Evolutionary conservation across 176 grass and related monocot genomes (phyloP), one percentile per base, ranked within the genome.

Genomic region (Oryza meridionalis): DNA sequence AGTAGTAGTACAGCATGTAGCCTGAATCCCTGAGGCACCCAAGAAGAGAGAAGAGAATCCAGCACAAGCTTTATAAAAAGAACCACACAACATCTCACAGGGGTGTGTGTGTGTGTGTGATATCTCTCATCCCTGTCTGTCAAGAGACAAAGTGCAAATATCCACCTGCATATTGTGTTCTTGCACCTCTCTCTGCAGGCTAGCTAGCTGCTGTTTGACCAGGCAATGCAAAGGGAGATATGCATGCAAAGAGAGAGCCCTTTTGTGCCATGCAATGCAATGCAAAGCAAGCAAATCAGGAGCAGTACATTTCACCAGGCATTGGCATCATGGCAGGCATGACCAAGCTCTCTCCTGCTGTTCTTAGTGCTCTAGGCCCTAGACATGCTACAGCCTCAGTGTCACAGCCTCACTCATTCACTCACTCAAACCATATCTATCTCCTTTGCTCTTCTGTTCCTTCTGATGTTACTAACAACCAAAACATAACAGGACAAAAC

Each of bases 211-310:
- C 73, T 88, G 66, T 88, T 88, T 91, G 90, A 91, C 78, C 84
- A 82, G 82, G 17, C 53, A 40, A 40, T 40, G 38, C 38, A 58
- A 58, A 90, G 47, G 83, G 59, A 85, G 70, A 43, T 43, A 65
- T 50, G 27, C 9, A 51, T 51, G 16, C 50, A 53, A 4, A 70
- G 43, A 69, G 43, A 69, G 37, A 70, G 46, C 78, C 69, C 86
- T 69, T 91, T 91, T 79, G 69, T 91, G 77, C 90, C 90, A 91
- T 86, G 90, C 90, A 87, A 88, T 82, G 86, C 53, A 16, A 51
- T 43, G 42, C 42, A 43, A 43, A 43, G 42, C 7, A 43, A 43
- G 9, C 9, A 43, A 43, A 43, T n/a, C 61, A 86, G 74, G 47
- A 91, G 66, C 77, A 85, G 82, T 85, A 68, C 90, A 85, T 55